A percentile compares a stretch with the other conserved stretches of the same genome.
Evolutionary conservation across 2,329 filamentous ascomycete genomes (phyloP).

Genomic region (Colletotrichum spaethianum): DNA sequence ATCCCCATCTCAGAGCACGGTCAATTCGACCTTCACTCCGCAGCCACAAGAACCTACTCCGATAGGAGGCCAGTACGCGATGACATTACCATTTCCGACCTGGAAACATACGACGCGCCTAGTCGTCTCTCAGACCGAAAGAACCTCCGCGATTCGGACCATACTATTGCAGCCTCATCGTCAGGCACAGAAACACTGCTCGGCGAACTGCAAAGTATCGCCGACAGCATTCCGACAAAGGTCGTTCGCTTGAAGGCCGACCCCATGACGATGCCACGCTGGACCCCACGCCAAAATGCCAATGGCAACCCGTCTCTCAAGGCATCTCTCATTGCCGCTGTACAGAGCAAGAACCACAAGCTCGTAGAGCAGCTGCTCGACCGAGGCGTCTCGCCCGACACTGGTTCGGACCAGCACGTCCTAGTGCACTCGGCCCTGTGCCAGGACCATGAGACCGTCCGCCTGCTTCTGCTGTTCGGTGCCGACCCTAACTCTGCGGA

Average conservation of each 20-base stretch:
- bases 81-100: constrained; percentile 31
- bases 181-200: constrained; percentile 53
- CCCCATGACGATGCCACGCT: constrained; percentile 65
- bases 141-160: constrained; percentile 46
- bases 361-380: constrained; percentile 71
- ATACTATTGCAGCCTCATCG: constrained; percentile 45
- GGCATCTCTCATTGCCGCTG: constrained; percentile 65
- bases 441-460: constrained; percentile 67
- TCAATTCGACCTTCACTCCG: constrained; percentile 34
- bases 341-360: constrained; percentile 70
- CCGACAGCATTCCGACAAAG: constrained; percentile 46
- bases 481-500: constrained; percentile 69
- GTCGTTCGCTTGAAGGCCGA: constrained; percentile 66
- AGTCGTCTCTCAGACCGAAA: constrained; percentile 42
- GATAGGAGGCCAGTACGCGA: constrained; percentile 23
- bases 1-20: constrained; percentile 42
- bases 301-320: constrained; percentile 61
- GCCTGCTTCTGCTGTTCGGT: constrained; percentile 70
- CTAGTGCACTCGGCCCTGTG: constrained; percentile 67
- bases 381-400: constrained; percentile 68
- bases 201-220: constrained; percentile 47
- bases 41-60: constrained; percentile 14
- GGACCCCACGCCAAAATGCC: constrained; percentile 61
- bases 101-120: constrained; percentile 25
- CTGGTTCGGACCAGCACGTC: constrained; percentile 60